A percentile compares a stretch with the other conserved stretches of the same genome.
Conservation (phyloP, 2,329 filamentous ascomycete genomes). For the Emydomyces testavorans region DNA sequence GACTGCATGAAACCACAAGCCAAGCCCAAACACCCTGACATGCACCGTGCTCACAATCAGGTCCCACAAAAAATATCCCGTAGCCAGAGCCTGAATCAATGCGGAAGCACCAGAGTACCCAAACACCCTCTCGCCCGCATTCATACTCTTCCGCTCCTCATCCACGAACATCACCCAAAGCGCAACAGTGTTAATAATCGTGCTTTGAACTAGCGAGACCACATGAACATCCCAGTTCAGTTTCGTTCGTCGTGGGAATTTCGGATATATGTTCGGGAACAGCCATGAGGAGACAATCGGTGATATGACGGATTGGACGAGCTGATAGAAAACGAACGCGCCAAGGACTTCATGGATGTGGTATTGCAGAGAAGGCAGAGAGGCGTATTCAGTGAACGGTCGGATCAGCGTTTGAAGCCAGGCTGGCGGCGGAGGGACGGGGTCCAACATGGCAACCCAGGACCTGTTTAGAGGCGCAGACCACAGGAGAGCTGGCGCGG, state of each 20-base stretch:
- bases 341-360: constrained; percentile 52
- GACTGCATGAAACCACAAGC: constrained; percentile 52
- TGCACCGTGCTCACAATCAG: constrained; percentile 46
- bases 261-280: constrained; percentile 45
- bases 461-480: too few relatives aligned
- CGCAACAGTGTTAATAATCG: constrained; percentile 44
- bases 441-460: constrained; percentile 32
- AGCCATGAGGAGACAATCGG: constrained; percentile 44
- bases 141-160: constrained; percentile 44
- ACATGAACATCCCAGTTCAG: constrained; percentile 58
- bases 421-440: constrained; percentile 39
- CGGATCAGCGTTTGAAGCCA: constrained; percentile 39
- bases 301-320: constrained; percentile 44
- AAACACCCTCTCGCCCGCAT: constrained; percentile 44
- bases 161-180: constrained; percentile 49
- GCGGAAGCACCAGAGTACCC: constrained; percentile 51
- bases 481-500: too few relatives aligned
- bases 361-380: constrained; percentile 45
- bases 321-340: constrained; percentile 46
- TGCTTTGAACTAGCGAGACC: constrained; percentile 50
- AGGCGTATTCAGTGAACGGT: constrained; percentile 42
- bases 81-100: constrained; percentile 48
- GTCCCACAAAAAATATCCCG: constrained; percentile 56
- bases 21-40: constrained; percentile 48
- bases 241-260: constrained; percentile 44